Percentiles rank a stretch among this genome's conserved stretches.
Conservation (phyloP, 192 early-diverging fungal genomes). For the Dimargaris cristalligena region DNA sequence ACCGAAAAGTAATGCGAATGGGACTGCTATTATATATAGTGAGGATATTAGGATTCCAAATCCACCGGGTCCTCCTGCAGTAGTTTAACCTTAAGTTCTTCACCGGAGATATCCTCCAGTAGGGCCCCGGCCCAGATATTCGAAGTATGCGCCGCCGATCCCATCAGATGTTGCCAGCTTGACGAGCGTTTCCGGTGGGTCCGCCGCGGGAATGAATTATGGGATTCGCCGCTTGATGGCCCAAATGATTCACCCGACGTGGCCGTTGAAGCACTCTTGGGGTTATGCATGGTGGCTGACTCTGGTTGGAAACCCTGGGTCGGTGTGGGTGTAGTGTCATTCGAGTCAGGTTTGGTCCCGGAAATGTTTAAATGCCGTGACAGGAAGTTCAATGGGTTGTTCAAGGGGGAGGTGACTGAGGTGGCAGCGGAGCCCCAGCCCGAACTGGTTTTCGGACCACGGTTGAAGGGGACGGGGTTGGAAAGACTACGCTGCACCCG, state of each 20-base stretch:
- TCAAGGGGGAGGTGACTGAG: neutral
- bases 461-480: neutral
- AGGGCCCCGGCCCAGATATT: neutral
- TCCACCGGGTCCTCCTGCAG: neutral
- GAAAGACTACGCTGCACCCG: neutral
- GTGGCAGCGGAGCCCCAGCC: too few species aligned
- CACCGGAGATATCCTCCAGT: slow-evolving; percentile 1
- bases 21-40: too few species aligned
- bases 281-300: too few species aligned
- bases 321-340: too few species aligned
- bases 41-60: too few species aligned
- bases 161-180: neutral
- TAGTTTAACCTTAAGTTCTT: neutral
- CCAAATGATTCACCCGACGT: too few species aligned
- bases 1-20: too few species aligned
- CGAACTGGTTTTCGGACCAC: too few species aligned
- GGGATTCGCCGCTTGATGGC: too few species aligned
- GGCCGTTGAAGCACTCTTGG: too few species aligned
- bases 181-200: neutral
- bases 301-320: too few species aligned
- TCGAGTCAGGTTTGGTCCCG: too few species aligned
- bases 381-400: neutral
- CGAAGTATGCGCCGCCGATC: neutral
- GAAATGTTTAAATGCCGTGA: neutral
- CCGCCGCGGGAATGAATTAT: neutral